Evolutionary conservation across 805 yeast genomes (phyloP).

Genomic region (Torulaspora delbrueckii): DNA sequence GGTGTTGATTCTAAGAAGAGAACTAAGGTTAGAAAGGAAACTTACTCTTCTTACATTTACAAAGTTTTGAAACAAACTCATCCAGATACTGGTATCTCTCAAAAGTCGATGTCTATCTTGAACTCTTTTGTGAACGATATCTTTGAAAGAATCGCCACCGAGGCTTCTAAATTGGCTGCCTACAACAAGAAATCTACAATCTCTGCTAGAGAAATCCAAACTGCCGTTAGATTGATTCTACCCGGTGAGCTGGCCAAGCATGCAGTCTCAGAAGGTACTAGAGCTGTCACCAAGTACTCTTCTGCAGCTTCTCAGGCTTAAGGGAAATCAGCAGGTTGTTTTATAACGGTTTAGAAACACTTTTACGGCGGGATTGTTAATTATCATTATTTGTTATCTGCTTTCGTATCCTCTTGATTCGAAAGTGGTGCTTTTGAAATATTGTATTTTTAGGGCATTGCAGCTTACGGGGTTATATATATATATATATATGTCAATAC

Average conservation of each 20-base stretch:
- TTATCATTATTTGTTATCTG: neutral
- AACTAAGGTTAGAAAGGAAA: slow-evolving; percentile 89
- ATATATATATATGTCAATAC: neutral
- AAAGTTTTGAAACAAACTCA: slow-evolving; percentile 94
- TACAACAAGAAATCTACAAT: slow-evolving; percentile 94
- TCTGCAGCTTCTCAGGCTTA: slow-evolving; percentile 42
- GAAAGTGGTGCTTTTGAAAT: slow-evolving; percentile 5
- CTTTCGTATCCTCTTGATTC: neutral
- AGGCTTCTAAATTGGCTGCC: slow-evolving; percentile 94
- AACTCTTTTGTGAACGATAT: slow-evolving; percentile 94
- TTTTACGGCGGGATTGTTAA: slow-evolving; percentile 7
- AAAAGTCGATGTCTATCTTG: slow-evolving; percentile 94
- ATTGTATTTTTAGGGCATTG: slow-evolving; percentile 15
- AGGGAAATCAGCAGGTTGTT: neutral
- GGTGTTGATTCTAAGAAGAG: slow-evolving; percentile 72
- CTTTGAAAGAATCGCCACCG: slow-evolving; percentile 91
- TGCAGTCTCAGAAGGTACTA: slow-evolving; percentile 93
- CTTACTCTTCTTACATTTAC: slow-evolving; percentile 93
- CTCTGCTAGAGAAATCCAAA: slow-evolving; percentile 93
- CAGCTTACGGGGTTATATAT: slow-evolving; percentile 2
- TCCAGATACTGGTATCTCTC: slow-evolving; percentile 97
- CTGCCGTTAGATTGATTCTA: slow-evolving; percentile 89
- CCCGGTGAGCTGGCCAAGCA: slow-evolving; percentile 97
- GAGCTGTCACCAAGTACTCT: slow-evolving; percentile 92
- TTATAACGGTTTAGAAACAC: slow-evolving; percentile 4